Conservation (phyloP, 75 land plant species). For the Sequoiadendron giganteum region DNA sequence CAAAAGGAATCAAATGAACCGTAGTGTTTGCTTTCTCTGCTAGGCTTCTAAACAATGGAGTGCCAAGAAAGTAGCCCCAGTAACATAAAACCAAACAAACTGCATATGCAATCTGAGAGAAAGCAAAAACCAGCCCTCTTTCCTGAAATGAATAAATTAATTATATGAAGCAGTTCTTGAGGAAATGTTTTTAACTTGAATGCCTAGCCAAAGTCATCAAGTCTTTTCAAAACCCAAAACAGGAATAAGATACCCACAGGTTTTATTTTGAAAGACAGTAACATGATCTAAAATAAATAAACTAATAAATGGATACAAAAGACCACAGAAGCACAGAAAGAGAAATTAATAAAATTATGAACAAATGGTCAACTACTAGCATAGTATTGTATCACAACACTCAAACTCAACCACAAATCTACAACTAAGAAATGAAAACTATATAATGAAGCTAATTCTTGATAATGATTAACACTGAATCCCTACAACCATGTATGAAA, state of each 20-base stretch:
- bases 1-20: conserved; percentile 49
- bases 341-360: not conserved
- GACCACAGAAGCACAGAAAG: not conserved
- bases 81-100: conserved; percentile 79
- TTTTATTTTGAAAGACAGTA: not conserved
- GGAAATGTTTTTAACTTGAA: not conserved
- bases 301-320: not conserved
- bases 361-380: not conserved
- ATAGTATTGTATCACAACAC: not conserved
- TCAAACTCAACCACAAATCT: not conserved
- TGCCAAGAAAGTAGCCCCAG: conserved; percentile 85
- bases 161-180: not conserved
- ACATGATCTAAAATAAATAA: not conserved
- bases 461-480: not conserved
- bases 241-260: not conserved
- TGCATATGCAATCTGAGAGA: conserved; percentile 83
- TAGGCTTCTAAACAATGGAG: conserved; percentile 20
- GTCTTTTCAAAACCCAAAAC: not conserved
- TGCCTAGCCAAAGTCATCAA: not conserved
- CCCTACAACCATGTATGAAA: not conserved
- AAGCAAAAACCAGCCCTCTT: conserved; percentile 74
- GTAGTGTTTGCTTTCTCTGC: not conserved
- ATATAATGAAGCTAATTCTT: not conserved
- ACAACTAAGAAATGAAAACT: not conserved
- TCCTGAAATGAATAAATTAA: conserved; percentile 51